Evolutionary conservation across 495 filamentous ascomycete species (phyloP).

Genomic region (Neurospora terricola): DNA sequence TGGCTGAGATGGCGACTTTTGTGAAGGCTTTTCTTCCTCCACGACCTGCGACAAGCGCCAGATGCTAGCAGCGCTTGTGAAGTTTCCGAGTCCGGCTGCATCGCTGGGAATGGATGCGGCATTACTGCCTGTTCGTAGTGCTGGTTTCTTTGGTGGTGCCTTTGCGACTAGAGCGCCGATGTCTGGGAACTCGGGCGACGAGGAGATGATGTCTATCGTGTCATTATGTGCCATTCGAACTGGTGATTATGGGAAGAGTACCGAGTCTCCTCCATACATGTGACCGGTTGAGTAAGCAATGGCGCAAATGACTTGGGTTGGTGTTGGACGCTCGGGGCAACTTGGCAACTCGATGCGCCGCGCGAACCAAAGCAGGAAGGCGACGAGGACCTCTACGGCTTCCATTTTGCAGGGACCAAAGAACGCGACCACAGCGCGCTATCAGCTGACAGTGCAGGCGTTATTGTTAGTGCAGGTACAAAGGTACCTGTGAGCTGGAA

Average conservation of each 20-base stretch:
- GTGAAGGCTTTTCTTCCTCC: not conserved
- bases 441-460: constrained; percentile 17
- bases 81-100: constrained; percentile 14
- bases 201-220: constrained; percentile 29
- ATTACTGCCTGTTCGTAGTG: constrained; percentile 23
- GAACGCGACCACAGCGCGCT: constrained; percentile 9
- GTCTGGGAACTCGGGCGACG: constrained; percentile 37
- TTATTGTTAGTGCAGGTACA: not conserved
- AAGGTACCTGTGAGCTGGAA: not conserved
- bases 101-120: constrained; percentile 23
- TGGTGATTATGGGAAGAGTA: constrained; percentile 28
- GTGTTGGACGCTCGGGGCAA: not conserved
- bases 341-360: not conserved
- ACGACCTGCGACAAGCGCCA: constrained; percentile 10
- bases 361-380: not conserved
- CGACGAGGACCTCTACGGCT: not conserved
- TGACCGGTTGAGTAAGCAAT: not conserved
- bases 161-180: constrained; percentile 30
- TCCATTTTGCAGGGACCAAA: not conserved
- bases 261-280: not conserved
- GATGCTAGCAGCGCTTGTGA: constrained; percentile 33
- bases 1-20: not conserved
- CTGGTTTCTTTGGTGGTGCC: constrained; percentile 13
- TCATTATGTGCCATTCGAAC: constrained; percentile 13
- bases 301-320: not conserved